Conservation (phyloP, 208 protist genomes). For the Leishmania tarentolae region DNA sequence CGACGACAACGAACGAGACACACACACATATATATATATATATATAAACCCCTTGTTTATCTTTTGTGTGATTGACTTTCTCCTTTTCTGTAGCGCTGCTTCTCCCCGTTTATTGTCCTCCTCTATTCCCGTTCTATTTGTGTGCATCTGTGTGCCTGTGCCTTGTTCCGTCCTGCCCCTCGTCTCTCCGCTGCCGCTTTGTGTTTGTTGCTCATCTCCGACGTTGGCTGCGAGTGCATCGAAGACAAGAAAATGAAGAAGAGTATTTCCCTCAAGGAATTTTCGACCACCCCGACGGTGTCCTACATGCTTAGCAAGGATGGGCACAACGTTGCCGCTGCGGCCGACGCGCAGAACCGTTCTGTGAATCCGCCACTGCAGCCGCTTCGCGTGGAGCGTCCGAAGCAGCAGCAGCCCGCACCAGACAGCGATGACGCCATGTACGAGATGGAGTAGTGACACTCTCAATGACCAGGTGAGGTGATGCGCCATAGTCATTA, state of each 20-base stretch:
- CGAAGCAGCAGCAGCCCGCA: conserved; percentile 37
- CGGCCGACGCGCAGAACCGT: conserved; percentile 34
- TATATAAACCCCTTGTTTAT: not conserved
- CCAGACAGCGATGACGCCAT: conserved; percentile 63
- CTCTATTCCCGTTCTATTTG: not conserved
- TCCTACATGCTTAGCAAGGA: conserved; percentile 92
- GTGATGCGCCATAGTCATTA: not conserved
- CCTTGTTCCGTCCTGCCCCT: not conserved
- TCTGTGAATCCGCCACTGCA: conserved; percentile 33
- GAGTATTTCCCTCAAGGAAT: conserved; percentile 89
- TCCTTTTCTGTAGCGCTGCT: not conserved
- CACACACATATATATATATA: not conserved
- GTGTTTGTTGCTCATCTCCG: not conserved
- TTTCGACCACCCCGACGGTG: conserved; percentile 88
- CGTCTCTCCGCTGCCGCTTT: conserved; percentile 3
- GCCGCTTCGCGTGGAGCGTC: conserved; percentile 50
- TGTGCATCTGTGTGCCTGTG: not conserved
- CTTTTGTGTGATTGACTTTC: not conserved
- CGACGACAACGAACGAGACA: not conserved
- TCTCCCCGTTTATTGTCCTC: not conserved
- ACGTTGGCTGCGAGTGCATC: too few species aligned
- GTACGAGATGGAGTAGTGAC: conserved; percentile 86
- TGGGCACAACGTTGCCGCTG: conserved; percentile 76
- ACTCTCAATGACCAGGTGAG: not conserved
- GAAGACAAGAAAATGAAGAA: conserved; percentile 66